Evolutionary conservation across 2,329 filamentous ascomycete species (phyloP), one percentile per base, ranked within the genome.

Genomic region (Cordyceps pruinosa): DNA sequence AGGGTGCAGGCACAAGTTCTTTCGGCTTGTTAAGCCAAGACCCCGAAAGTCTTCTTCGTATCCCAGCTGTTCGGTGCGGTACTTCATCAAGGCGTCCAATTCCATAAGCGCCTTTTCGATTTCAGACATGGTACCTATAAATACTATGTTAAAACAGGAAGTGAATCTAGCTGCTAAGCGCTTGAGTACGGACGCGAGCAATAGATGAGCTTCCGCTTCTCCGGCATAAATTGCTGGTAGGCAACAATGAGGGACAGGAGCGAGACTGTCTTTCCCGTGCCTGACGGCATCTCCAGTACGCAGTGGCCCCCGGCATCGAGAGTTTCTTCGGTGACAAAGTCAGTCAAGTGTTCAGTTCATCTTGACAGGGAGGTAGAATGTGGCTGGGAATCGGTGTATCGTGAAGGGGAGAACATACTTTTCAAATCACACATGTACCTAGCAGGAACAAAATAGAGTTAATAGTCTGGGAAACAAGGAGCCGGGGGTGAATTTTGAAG

Each of bases 251-350:
- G 82, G 0, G 94, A 97, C 45, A 99, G 78, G 5, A 99, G 79
- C 10, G 94, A 97, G 26, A 99, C 89, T 0, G 94, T 99, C 78
- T 99, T 99, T 60, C 94, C 94, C 25, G 94, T 99, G 44, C 94
- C 94, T 59, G 94, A 99, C 72, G 94, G 94, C 94, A 99, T 99
- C 75, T 99, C 94, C 65, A 99, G 76, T 23, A 99, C 93, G 71
- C 92, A 97, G 74, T 99, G 91, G 60, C 94, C 95, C 53, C 90
- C 90, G 21, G 87, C 88, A 79, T 99, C 94, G 67, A 99, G 86
- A 21, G 94, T 97, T 64, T 77, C 79, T 82, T 48, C 8, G 19
- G 3, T 3, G 15, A 47, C 1, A 17, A 34, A 42, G 39, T 44
- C 37, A 37, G 59, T 2, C 53, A 28, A 47, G 7, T 13, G 37